Conservation (phyloP, 2,329 filamentous ascomycete species). For the Fusarium luffae region DNA sequence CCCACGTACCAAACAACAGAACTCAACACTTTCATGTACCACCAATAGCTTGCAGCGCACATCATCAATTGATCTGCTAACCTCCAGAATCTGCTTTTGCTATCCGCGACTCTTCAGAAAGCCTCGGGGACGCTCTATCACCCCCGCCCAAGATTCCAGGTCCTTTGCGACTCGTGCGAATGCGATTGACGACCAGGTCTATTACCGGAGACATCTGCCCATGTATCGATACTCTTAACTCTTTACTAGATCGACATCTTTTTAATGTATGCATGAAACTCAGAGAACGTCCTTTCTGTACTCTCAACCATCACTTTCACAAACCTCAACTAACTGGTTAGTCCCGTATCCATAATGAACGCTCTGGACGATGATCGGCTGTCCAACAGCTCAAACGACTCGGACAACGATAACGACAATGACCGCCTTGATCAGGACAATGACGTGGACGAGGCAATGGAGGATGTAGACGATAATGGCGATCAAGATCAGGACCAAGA, state of each 20-base stretch:
- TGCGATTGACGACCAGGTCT: neutral
- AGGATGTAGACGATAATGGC: constrained; percentile 58
- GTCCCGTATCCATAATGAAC: constrained; percentile 24
- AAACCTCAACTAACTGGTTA: neutral
- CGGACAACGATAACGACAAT: constrained; percentile 49
- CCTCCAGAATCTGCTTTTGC: neutral
- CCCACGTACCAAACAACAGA: constrained; percentile 13
- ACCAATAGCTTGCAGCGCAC: neutral
- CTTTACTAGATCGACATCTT: neutral
- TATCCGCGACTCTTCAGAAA: constrained; percentile 2
- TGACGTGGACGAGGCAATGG: constrained; percentile 69
- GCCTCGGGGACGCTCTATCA: neutral
- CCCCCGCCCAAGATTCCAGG: neutral
- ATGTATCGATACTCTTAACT: constrained; percentile 5
- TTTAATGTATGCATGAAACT: neutral
- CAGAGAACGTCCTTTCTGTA: neutral
- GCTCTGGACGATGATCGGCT: constrained; percentile 41
- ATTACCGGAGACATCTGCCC: neutral
- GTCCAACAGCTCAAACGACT: constrained; percentile 41
- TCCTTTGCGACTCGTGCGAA: constrained; percentile 13
- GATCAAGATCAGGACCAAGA: constrained; percentile 45
- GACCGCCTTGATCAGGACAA: constrained; percentile 47
- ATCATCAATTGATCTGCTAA: neutral
- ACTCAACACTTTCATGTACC: neutral
- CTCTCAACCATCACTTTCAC: neutral